Evolutionary conservation across 495 filamentous ascomycete species (phyloP), one percentile per base, ranked within the genome.

Genomic region (Lasiosphaeris hirsuta): DNA sequence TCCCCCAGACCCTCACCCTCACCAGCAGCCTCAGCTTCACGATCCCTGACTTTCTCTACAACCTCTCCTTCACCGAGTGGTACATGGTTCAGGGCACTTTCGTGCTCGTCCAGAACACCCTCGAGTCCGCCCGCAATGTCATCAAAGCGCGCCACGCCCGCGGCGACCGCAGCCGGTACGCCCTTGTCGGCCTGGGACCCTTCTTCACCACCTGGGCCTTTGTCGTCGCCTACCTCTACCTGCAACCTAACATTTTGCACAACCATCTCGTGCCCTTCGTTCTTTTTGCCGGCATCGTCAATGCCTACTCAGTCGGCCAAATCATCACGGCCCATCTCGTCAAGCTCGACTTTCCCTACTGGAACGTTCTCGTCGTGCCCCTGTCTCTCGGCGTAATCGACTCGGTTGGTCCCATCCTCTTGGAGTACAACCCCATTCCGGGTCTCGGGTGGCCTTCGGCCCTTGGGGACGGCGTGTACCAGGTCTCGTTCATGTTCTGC

Each of bases 291-390:
- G 92, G 93, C 49, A 72, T 96, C 53, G 78, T 96, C 62, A 96
- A 97, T 67, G 92, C 94, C 42, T 96, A 96, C 71, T 85, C 89
- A 54, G 94, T 98, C 45, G 94, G 94, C 8, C 84, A 90, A 67
- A 96, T 98, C 70, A 97, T 98, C 75, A 87, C 87, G 23, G 92
- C 91, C 1, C 94, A 98, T 71, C 78, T 98, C 4, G 87, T 89
- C 58, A 88, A 92, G 69, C 79, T 87, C 14, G 75, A 81, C 0
- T 98, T 95, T 77, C 93, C 94, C 18, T 94, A 90, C 77, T 82
- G 85, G 71, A 97, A 97, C 69, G 82, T 96, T 18, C 76, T 92
- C 57, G 84, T 81, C 37, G 72, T 82, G 55, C 87, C 81, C 53
- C 78, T 98, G 3, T 75, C 79, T 23, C 81, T 80, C 50, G 92